Conservation (phyloP, 805 yeast species). For the Teunomyces gatunensis region DNA sequence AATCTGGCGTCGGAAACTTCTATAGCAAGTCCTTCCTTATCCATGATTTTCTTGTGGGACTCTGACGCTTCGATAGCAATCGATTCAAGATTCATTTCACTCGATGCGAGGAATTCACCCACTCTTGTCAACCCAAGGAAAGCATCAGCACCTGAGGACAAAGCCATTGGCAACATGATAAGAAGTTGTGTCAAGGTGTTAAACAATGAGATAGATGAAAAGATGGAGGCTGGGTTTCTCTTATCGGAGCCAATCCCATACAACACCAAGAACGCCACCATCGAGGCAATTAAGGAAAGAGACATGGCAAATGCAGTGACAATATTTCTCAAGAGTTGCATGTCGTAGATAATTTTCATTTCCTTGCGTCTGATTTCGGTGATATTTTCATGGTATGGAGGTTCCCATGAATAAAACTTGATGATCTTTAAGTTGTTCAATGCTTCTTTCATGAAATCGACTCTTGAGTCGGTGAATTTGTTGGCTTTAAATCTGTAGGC, state of each 20-base stretch:
- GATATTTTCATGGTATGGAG: conserved; percentile 62
- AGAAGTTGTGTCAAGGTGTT: conserved; percentile 59
- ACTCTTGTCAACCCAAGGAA: conserved; percentile 58
- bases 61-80: conserved; percentile 23
- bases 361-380: conserved; percentile 58
- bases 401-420: conserved; percentile 91
- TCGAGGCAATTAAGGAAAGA: conserved; percentile 68
- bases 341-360: conserved; percentile 54
- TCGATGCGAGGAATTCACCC: conserved; percentile 48
- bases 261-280: conserved; percentile 47
- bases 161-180: conserved; percentile 67
- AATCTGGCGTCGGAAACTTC: conserved; percentile 53
- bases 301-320: conserved; percentile 62
- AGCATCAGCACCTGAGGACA: conserved; percentile 69
- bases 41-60: conserved; percentile 22
- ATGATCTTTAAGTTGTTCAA: conserved; percentile 75
- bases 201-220: conserved; percentile 69
- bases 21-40: conserved; percentile 41
- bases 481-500: conserved; percentile 56
- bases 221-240: conserved; percentile 58
- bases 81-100: conserved; percentile 39
- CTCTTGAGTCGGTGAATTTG: conserved; percentile 70
- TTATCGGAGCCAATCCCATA: conserved; percentile 29
- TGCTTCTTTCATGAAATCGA: conserved; percentile 73
- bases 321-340: conserved; percentile 65